Evolutionary conservation across 2,329 filamentous ascomycete species (phyloP), one percentile per base, ranked within the genome.

Genomic region (Hypomyces perniciosus): DNA sequence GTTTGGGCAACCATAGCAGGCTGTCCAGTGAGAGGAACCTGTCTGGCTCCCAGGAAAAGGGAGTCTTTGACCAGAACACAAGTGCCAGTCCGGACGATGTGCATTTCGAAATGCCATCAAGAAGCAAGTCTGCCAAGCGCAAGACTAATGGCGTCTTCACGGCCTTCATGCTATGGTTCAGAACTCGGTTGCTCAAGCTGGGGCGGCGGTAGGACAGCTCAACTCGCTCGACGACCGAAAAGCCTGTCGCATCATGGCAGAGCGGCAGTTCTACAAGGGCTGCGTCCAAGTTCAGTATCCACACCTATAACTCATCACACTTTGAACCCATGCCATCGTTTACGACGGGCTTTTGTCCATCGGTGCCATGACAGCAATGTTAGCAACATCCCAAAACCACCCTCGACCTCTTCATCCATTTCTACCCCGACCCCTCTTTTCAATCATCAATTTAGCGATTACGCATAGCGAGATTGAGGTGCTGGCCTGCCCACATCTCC

Each of bases 71-170:
- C 0, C 60, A 64, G 8, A 57, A 58, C 27, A 53, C 59, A 8
- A 58, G 58, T 12, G 53, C 59, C 10, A 60, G 61, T 10, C 71
- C 74, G 13, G 70, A 74, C 13, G 70, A 72, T 3, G 70, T 74
- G 13, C 65, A 66, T 10, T 77, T 78, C 51, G 66, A 72, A 50
- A 66, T 66, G 35, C 69, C 67, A 4, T 64, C 67, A 35, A 69
- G 77, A 51, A 68, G 67, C 52, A 73, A 68, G 59, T 71, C 71
- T 6, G 72, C 78, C 51, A 85, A 84, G 69, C 75, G 72, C 57
- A 81, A 78, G 68, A 85, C 81, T 1, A 78, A 79, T 54, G 73
- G 77, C 54, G 75, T 80, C 37, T 85, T 81, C 81, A 82, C 78
- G 6, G 75, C 74, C 26, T 84, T 85, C 58, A 72, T 85, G 46